Base-by-base conservation (phyloP, 1,284 basidiomycete species). In the Moesziomyces antarcticus region DNA sequence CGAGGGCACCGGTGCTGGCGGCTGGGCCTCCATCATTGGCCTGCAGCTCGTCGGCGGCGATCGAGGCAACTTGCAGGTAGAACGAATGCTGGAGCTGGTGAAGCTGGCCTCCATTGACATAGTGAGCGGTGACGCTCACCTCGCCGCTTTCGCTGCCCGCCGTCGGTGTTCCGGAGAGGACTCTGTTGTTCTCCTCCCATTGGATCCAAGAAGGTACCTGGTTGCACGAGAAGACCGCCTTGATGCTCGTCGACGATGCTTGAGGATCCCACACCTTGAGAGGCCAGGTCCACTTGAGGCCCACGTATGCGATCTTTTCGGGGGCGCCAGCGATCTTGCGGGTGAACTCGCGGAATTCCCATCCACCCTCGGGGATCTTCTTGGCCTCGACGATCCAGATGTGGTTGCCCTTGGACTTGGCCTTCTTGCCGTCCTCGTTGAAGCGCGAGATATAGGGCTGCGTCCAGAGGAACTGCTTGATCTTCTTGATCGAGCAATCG, bases 371-470 rank as follows among this genome's bases (percentile, higher is more conserved):
- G 0, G 85, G 85, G 33, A 87, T 75, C 82, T 94, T 97, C 86
- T 91, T 93, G 20, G 94, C 97, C 79, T 98, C 94, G 51, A 99
- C 92, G 82, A 95, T 96, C 97, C 97, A 99, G 75, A 99, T 97
- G 83, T 99, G 96, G 85, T 99, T 99, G 54, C 97, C 97, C 87
- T 98, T 98, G 55, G 94, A 96, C 86, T 99, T 99, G 35, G 95
- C 93, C 86, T 99, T 99, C 85, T 97, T 97, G 50, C 82, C 97
- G 84, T 99, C 97, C 81, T 98, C 94, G 84, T 99, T 99, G 88
- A 96, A 99, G 27, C 97, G 92, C 47, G 95, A 92, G 82, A 99
- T 99, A 82, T 92, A 92, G 24, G 92, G 91, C 75, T 89, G 88
- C 87, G 91, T 86, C 97, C 97, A 99, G 49, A 99, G 89, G 86